Base-by-base conservation (phyloP, 2,329 filamentous ascomycete species). In the Zelopaecilomyces penicillatus region DNA sequence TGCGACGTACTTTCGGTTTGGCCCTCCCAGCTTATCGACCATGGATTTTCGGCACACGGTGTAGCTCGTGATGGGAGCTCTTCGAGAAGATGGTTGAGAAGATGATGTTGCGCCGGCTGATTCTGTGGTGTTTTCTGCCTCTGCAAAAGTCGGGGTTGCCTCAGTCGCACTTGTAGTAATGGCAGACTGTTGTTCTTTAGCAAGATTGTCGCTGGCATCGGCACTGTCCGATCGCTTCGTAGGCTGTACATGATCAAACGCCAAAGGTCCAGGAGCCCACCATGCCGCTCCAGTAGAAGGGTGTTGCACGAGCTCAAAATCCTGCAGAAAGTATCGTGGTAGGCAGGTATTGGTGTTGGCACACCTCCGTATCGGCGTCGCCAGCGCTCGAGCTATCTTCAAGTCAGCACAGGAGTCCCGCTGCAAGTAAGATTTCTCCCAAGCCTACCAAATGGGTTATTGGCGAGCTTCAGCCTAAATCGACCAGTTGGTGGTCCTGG, bases 361-460 rank as follows among this genome's bases (percentile, higher is more conserved):
- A 54, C 82, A 86, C 45, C 59, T 53, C 43, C 85, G 78, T 26
- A 82, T 45, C 0, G 80, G 77, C 0, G 75, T 75, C 30, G 76
- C 75, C 26, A 89, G 71, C 5, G 80, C 76, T 37, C 71, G 71
- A 3, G 83, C 83, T 85, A 44, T 27, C 38, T 4, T n/a, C n/a
- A 27, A 38, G 52, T 39, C 9, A 6, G 6, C 28, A 3, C 19
- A 29, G 12, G 27, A 6, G 10, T 3, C 11, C 10, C 10, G 7
- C 35, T 19, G 26, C 30, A 27, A 11, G n/a, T 27, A 32, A n/a
- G 19, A 19, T 10, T 39, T 36, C 28, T 26, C n/a, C 9, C 10
- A 6, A 9, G 29, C 65, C 30, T 65, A 84, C 82, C 84, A 52
- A 77, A 87, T 3, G 81, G 70, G 51, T 85, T 89, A 33, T 70